These are phyloP conservation scores for Ophiostoma piceae DNA, from an alignment of 2,329 filamentous ascomycete genomes.

Conservation along the genomic window DNA sequence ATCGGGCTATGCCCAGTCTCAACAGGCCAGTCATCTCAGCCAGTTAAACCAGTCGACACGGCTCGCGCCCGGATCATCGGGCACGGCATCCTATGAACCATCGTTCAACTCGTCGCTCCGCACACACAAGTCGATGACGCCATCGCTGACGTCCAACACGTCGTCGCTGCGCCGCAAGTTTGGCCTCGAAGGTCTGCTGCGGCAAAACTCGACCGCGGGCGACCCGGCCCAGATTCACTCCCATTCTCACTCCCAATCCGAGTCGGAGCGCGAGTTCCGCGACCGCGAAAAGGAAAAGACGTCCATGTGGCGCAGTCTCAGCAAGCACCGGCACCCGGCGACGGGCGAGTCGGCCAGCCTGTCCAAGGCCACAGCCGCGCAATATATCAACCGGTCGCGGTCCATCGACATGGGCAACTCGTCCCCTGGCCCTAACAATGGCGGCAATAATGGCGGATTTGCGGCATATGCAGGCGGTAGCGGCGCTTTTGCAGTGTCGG, in stretches of 20 bases:
- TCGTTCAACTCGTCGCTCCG: slow-evolving; percentile 45
- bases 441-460: neutral
- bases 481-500: slow-evolving; percentile 35
- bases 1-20: slow-evolving; percentile 42
- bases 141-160: slow-evolving; percentile 76
- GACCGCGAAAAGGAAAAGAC: slow-evolving; percentile 46
- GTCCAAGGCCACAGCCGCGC: slow-evolving; percentile 48
- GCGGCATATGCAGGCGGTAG: slow-evolving; percentile 27
- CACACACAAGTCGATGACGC: slow-evolving; percentile 52
- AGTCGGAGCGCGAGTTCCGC: slow-evolving; percentile 9
- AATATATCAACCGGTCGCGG: slow-evolving; percentile 59
- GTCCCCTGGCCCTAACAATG: slow-evolving; percentile 20
- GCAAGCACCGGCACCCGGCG: slow-evolving; percentile 62
- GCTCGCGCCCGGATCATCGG: neutral
- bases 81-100: slow-evolving; percentile 42
- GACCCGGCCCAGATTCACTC: slow-evolving; percentile 1
- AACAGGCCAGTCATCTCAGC: neutral
- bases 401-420: slow-evolving; percentile 66
- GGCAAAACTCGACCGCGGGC: slow-evolving; percentile 56
- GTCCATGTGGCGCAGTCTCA: slow-evolving; percentile 81
- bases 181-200: slow-evolving; percentile 68
- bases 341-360: slow-evolving; percentile 59
- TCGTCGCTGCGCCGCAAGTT: slow-evolving; percentile 82
- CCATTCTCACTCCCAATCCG: neutral
- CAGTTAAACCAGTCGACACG: neutral